These are phyloP conservation scores for Porpolomopsis calyptriformis DNA, from an alignment of 768 basidiomycete species.

Conservation along the genomic window DNA sequence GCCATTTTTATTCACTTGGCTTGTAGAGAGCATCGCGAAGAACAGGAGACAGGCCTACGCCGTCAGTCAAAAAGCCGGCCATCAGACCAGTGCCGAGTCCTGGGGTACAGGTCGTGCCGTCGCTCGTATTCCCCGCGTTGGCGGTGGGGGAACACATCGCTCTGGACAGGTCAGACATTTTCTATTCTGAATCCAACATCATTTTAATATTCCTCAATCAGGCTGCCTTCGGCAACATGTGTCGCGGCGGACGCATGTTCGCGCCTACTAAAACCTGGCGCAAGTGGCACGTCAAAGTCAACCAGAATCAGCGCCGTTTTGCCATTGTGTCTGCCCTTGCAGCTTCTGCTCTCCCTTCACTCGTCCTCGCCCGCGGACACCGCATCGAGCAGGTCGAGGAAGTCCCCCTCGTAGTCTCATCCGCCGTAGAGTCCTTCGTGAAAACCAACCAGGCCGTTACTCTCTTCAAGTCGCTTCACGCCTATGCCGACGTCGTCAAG, in stretches of 20 bases:
- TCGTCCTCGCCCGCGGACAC: slow-evolving; percentile 98
- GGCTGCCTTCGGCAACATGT: slow-evolving; percentile 99
- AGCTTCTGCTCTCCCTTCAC: slow-evolving; percentile 93
- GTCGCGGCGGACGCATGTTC: slow-evolving; percentile 99
- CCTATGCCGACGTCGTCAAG: slow-evolving; percentile 89
- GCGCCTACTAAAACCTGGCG: slow-evolving; percentile 99
- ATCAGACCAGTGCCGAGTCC: slow-evolving; percentile 97
- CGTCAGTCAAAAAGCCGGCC: slow-evolving; percentile 95
- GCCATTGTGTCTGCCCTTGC: slow-evolving; percentile 96
- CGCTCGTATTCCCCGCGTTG: slow-evolving; percentile 99
- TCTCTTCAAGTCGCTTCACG: slow-evolving; percentile 81
- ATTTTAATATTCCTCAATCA: slow-evolving; percentile 21
- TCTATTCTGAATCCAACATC: neutral
- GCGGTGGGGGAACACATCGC: slow-evolving; percentile 96
- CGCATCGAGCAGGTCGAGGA: slow-evolving; percentile 96
- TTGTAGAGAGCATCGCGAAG: slow-evolving; percentile 89
- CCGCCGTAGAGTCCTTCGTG: slow-evolving; percentile 71
- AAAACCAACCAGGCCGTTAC: slow-evolving; percentile 97
- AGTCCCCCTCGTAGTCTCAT: slow-evolving; percentile 85
- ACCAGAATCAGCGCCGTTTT: slow-evolving; percentile 98
- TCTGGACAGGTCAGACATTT: slow-evolving; percentile 74
- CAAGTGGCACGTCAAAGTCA: slow-evolving; percentile 99
- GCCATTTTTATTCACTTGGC: slow-evolving; percentile 10
- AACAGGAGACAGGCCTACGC: slow-evolving; percentile 96
- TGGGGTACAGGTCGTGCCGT: slow-evolving; percentile 99